A percentile compares a stretch with the other conserved stretches of the same genome.
Conservation (phyloP, 345 rosid species). For the Crucihimalaya himalaica region DNA sequence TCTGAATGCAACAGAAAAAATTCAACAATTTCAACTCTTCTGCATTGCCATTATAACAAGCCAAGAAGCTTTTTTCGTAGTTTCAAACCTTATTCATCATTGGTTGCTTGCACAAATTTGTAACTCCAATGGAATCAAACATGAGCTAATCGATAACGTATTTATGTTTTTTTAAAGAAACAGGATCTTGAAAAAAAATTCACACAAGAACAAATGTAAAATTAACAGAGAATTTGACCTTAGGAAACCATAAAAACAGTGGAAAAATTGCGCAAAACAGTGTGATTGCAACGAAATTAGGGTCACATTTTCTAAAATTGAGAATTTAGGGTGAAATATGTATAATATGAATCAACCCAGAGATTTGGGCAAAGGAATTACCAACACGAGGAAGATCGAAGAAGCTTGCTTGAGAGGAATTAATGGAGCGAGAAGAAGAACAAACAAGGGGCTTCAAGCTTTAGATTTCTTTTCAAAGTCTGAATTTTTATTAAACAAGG, state of each 20-base stretch:
- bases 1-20: background rate
- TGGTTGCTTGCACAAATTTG: no score
- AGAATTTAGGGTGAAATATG: background rate
- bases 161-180: background rate
- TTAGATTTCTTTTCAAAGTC: background rate
- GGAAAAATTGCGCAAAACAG: no score
- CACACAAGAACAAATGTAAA: background rate
- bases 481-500: background rate
- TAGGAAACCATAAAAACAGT: background rate
- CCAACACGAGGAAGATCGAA: constrained; percentile 3
- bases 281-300: background rate
- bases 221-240: background rate
- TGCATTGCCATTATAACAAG: background rate
- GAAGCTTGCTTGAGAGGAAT: background rate
- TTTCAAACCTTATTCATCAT: no score
- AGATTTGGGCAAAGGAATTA: background rate
- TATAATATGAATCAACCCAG: background rate
- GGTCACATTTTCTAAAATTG: background rate
- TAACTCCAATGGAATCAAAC: background rate
- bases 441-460: background rate
- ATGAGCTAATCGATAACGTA: no score
- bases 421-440: background rate
- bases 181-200: background rate
- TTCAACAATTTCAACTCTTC: background rate
- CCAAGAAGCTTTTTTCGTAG: no score